phyloP scores from a whole-genome alignment of 1,284 basidiomycete genomes.

The Butyriboletus appendiculatus region DNA sequence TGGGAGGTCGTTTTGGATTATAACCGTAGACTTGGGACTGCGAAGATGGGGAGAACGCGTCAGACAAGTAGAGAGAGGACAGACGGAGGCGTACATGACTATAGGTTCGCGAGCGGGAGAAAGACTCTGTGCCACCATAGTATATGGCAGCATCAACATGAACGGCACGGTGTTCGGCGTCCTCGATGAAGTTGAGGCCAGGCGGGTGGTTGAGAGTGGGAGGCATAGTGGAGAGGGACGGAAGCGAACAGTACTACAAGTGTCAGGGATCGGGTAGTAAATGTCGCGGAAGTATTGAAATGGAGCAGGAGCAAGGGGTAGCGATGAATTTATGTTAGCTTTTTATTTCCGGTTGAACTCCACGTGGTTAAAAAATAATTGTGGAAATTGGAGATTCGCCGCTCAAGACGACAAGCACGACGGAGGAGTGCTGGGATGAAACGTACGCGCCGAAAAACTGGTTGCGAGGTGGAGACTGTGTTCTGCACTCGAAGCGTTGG shows the following conservation, averaged over 20 bases:
- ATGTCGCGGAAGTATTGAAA: slow-evolving; percentile 4
- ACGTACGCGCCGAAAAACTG: background rate
- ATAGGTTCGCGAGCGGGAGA: slow-evolving; percentile 81
- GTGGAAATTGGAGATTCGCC: slow-evolving; percentile 22
- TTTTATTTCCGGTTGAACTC: slow-evolving; percentile 19
- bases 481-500: background rate
- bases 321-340: slow-evolving; percentile 10
- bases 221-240: slow-evolving; percentile 40
- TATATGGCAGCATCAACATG: slow-evolving; percentile 79
- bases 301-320: slow-evolving; percentile 19
- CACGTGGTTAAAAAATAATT: slow-evolving; percentile 12
- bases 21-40: slow-evolving; percentile 67
- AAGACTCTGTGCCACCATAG: slow-evolving; percentile 77
- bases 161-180: slow-evolving; percentile 51
- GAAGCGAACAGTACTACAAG: background rate
- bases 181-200: slow-evolving; percentile 67
- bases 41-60: slow-evolving; percentile 11
- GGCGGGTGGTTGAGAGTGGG: slow-evolving; percentile 58
- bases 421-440: background rate
- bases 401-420: background rate
- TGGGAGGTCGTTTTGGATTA: slow-evolving; percentile 62
- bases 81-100: slow-evolving; percentile 58
- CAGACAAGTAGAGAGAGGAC: slow-evolving; percentile 6
- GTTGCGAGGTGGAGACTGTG: background rate
- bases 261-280: background rate